phyloP scores from a whole-genome alignment of 2,329 filamentous ascomycete genomes.

The Diaporthe citri region DNA sequence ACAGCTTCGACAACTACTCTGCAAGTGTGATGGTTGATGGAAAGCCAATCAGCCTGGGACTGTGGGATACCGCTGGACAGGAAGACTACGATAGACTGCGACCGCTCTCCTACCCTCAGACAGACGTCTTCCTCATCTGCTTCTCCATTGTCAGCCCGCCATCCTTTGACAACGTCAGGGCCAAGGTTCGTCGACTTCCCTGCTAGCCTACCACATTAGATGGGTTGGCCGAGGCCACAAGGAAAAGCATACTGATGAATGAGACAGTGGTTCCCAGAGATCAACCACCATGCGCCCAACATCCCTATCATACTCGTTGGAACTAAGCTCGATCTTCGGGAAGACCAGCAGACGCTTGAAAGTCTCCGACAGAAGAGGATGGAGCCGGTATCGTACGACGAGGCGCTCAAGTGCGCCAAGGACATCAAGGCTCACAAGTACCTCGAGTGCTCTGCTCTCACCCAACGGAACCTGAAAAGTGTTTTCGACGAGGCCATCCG shows the following conservation, averaged over 20 bases:
- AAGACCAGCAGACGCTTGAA: conserved; percentile 86
- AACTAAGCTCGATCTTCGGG: conserved; percentile 95
- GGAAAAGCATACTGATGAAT: conserved; percentile 36
- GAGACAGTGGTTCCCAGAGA: conserved; percentile 92
- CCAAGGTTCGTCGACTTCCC: conserved; percentile 76
- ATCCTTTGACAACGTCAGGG: conserved; percentile 98
- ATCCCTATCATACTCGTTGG: conserved; percentile 97
- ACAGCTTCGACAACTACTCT: conserved; percentile 97
- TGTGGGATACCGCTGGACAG: conserved; percentile 99
- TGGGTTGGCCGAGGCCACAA: neutral
- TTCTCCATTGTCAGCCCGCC: conserved; percentile 98
- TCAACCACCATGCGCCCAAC: conserved; percentile 94
- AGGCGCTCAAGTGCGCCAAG: conserved; percentile 88
- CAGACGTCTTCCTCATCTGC: conserved; percentile 97
- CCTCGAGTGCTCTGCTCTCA: conserved; percentile 96
- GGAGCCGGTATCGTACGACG: conserved; percentile 96
- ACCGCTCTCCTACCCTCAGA: conserved; percentile 97
- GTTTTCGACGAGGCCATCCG: conserved; percentile 99
- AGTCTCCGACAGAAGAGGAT: conserved; percentile 91
- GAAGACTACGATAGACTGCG: conserved; percentile 97
- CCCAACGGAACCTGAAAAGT: conserved; percentile 96
- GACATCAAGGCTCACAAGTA: conserved; percentile 98
- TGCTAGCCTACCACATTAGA: conserved; percentile 3
- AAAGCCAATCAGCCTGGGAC: conserved; percentile 94
- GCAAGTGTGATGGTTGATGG: conserved; percentile 99